Percentiles rank a stretch among this genome's conserved stretches.
Conservation (phyloP, 352 stramenopile species). For the Phytophthora pini region DNA sequence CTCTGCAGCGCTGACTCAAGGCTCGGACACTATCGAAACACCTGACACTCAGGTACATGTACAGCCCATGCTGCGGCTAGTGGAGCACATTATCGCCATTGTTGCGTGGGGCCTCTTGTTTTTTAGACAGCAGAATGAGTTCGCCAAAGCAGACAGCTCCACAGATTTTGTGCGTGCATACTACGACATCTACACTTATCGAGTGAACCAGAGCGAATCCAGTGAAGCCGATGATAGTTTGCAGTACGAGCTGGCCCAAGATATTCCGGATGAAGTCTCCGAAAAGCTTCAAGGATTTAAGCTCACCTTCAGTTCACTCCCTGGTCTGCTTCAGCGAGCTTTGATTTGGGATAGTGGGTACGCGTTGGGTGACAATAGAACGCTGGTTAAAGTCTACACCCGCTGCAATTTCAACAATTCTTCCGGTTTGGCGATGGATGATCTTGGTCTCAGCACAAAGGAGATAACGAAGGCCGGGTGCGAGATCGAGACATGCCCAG, state of each 20-base stretch:
- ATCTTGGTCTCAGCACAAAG: constrained; percentile 11
- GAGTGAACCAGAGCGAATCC: background rate
- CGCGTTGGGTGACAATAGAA: constrained; percentile 15
- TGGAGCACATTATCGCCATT: background rate
- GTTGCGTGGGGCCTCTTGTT: background rate
- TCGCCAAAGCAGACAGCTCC: background rate
- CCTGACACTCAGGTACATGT: constrained; percentile 5
- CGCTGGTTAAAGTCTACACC: constrained; percentile 33
- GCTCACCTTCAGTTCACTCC: constrained; percentile 32
- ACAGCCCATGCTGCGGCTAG: constrained; percentile 5
- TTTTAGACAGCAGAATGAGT: background rate
- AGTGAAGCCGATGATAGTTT: background rate
- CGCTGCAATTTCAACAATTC: constrained; percentile 18
- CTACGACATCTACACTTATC: constrained; percentile 30
- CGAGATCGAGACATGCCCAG: constrained; percentile 12
- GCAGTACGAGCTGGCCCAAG: constrained; percentile 4
- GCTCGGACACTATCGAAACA: constrained; percentile 4
- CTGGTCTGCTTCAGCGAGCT: constrained; percentile 37
- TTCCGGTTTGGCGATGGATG: constrained; percentile 19
- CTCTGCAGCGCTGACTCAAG: background rate
- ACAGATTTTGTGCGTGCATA: constrained; percentile 33
- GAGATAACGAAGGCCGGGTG: constrained; percentile 16
- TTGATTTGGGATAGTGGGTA: constrained; percentile 53
- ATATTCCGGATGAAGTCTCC: constrained; percentile 31
- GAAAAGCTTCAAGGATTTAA: constrained; percentile 22